Evolutionary conservation across 1,284 basidiomycete species (phyloP).

Genomic region (Cutaneotrichosporon mucoides): DNA sequence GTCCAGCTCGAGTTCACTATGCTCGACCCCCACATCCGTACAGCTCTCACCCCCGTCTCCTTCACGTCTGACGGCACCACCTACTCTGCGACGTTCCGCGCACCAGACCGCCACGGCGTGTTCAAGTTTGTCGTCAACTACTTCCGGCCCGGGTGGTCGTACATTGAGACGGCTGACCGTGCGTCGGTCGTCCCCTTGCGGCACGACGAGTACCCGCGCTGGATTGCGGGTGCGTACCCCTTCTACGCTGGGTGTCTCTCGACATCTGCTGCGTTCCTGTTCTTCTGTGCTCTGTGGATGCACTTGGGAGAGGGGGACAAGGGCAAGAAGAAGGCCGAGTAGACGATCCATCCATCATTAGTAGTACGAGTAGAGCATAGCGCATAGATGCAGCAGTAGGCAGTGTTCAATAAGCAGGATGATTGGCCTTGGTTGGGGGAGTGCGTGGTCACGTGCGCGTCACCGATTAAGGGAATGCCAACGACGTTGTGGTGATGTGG

Average conservation of each 20-base stretch:
- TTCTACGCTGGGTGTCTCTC: constrained; percentile 88
- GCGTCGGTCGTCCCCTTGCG: constrained; percentile 87
- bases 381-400: background rate
- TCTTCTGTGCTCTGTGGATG: constrained; percentile 82
- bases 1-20: constrained; percentile 95
- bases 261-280: constrained; percentile 73
- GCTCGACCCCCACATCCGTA: constrained; percentile 91
- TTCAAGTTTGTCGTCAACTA: constrained; percentile 92
- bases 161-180: constrained; percentile 66
- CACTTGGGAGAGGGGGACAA: constrained; percentile 55
- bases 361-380: background rate
- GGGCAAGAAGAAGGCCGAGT: constrained; percentile 48
- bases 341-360: constrained; percentile 1
- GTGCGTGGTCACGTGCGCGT: too few relatives aligned
- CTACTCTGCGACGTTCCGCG: constrained; percentile 74
- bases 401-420: too few relatives aligned
- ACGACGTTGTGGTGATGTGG: too few relatives aligned
- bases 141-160: constrained; percentile 76
- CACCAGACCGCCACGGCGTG: constrained; percentile 93
- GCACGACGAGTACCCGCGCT: constrained; percentile 92
- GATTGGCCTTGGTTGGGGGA: too few relatives aligned
- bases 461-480: too few relatives aligned
- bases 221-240: constrained; percentile 89
- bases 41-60: constrained; percentile 57
- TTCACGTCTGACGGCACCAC: constrained; percentile 37